Percentiles rank a stretch among this genome's conserved stretches.
These are phyloP conservation scores for Sporisorium graminicola DNA, from an alignment of 1,284 basidiomycete genomes.

Conservation along the genomic window DNA sequence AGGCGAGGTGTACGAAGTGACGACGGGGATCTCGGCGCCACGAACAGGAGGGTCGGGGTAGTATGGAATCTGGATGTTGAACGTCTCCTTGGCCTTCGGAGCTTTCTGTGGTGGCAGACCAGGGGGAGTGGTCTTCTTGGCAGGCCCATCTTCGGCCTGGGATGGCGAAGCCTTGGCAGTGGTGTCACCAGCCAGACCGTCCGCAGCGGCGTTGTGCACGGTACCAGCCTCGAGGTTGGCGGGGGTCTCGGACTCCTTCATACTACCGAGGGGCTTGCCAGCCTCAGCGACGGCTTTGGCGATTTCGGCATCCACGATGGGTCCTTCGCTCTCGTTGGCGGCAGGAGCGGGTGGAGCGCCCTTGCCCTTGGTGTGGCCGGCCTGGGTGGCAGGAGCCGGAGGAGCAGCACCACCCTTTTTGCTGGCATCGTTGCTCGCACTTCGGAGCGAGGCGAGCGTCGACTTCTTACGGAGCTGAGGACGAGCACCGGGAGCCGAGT, in stretches of 20 bases:
- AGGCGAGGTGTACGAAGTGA: constrained; percentile 58
- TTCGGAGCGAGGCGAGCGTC: constrained; percentile 55
- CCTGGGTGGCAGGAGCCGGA: constrained; percentile 30
- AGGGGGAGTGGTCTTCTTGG: constrained; percentile 51
- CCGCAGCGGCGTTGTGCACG: constrained; percentile 51
- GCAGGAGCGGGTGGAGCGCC: constrained; percentile 23
- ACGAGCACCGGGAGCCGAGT: constrained; percentile 24
- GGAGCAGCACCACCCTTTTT: constrained; percentile 26
- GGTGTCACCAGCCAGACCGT: constrained; percentile 40
- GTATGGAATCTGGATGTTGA: constrained; percentile 62
- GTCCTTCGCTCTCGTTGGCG: constrained; percentile 15
- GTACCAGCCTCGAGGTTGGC: constrained; percentile 53
- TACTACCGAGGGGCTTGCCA: constrained; percentile 46
- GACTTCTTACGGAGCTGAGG: constrained; percentile 52
- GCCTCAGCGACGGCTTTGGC: constrained; percentile 38
- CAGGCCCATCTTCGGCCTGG: constrained; percentile 32
- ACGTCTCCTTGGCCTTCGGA: constrained; percentile 50
- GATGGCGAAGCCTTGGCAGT: constrained; percentile 44
- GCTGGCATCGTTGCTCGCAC: constrained; percentile 5
- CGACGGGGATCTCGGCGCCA: constrained; percentile 51
- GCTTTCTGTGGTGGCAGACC: constrained; percentile 55
- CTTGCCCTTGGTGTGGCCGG: constrained; percentile 22
- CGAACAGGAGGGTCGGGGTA: constrained; percentile 52
- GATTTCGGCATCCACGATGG: constrained; percentile 41
- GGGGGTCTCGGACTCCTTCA: constrained; percentile 51